These are phyloP conservation scores for Bertia moriformis DNA, from an alignment of 2,329 filamentous ascomycete genomes.

Conservation along the genomic window DNA sequence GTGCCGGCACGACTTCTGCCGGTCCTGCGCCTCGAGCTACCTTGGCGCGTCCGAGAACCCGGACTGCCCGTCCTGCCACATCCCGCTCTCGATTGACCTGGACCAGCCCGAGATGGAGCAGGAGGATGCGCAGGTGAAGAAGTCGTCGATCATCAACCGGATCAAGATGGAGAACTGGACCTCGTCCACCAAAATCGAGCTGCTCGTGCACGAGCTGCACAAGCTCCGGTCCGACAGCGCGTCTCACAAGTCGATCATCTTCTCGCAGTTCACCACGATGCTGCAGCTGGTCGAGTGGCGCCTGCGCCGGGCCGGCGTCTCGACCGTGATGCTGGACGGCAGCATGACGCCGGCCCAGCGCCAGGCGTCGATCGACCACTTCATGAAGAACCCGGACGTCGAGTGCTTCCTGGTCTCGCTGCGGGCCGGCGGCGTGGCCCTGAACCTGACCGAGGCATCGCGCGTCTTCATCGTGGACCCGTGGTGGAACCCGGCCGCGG, in stretches of 20 bases:
- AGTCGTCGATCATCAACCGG: no score
- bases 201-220: conserved; percentile 64
- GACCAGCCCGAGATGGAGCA: no score
- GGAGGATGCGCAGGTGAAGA: no score
- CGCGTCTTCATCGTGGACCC: conserved; percentile 98
- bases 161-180: no score
- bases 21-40: no score
- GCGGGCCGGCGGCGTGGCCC: conserved; percentile 77
- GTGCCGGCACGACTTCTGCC: no score
- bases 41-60: no score
- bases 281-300: conserved; percentile 79
- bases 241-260: conserved; percentile 74
- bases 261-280: conserved; percentile 95
- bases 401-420: conserved; percentile 60
- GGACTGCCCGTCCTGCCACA: no score
- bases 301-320: conserved; percentile 56
- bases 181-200: conserved; percentile 78
- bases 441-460: conserved; percentile 80
- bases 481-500: conserved; percentile 96
- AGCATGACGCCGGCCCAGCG: conserved; percentile 72
- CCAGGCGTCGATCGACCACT: conserved; percentile 66
- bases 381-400: conserved; percentile 27
- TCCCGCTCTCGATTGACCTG: no score
- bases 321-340: conserved; percentile 78
- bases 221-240: conserved; percentile 50